Conservation (phyloP, 148 eudicot species). For the Rhododendron kiyosumense region DNA sequence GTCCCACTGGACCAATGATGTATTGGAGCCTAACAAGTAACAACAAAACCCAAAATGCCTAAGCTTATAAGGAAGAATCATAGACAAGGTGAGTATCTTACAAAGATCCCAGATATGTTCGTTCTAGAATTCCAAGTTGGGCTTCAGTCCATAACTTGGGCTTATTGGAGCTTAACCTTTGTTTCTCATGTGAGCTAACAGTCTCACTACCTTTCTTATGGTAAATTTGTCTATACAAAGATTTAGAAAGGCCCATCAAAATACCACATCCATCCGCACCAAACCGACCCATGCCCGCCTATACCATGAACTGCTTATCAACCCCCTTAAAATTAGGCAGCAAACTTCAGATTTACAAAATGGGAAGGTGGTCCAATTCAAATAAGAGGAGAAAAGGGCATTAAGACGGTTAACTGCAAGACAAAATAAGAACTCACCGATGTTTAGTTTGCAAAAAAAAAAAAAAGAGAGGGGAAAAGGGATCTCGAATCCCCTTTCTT, state of each 20-base stretch:
- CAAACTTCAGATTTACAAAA: not conserved
- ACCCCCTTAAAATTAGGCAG: not conserved
- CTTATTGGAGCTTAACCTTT: not conserved
- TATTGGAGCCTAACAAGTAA: not conserved
- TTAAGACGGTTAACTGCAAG: not conserved
- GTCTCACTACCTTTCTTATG: not conserved
- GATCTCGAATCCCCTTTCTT: not conserved
- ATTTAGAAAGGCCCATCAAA: not conserved
- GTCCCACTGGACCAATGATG: not conserved
- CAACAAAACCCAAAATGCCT: not conserved
- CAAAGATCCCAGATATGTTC: not conserved
- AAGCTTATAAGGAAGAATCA: not conserved
- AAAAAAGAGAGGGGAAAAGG: not conserved
- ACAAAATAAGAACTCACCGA: not conserved
- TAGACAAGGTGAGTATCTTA: too few species aligned
- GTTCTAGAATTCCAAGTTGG: not conserved
- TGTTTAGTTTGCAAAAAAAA: not conserved
- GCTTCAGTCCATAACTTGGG: not conserved
- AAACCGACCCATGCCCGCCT: not conserved
- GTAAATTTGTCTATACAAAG: not conserved
- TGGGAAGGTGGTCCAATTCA: not conserved
- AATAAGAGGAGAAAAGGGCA: not conserved
- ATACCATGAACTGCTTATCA: not conserved
- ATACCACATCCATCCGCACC: not conserved
- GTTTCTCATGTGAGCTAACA: not conserved